Conservation (phyloP, 306 rosid genomes). For the Casuarina cunninghamiana region DNA sequence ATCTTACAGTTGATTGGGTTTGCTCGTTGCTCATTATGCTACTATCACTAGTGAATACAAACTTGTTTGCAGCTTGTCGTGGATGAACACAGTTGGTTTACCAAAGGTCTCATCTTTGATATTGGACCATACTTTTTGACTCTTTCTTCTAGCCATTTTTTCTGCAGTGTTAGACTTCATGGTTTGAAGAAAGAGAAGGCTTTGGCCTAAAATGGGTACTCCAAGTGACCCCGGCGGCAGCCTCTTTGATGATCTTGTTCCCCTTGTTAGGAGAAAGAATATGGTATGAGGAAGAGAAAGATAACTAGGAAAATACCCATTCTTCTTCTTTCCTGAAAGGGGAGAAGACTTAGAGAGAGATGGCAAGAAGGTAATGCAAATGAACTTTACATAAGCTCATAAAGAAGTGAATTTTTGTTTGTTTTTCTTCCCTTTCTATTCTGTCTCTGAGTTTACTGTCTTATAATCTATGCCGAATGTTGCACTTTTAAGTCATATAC, state of each 20-base stretch:
- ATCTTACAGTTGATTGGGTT: slow-evolving; percentile 26
- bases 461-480: too few relatives aligned
- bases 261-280: slow-evolving; percentile 40
- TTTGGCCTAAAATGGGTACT: slow-evolving; percentile 66
- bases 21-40: slow-evolving; percentile 27
- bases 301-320: slow-evolving; percentile 36
- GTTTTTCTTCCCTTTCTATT: too few relatives aligned
- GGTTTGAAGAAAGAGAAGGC: slow-evolving; percentile 52
- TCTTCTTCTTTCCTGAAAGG: not conserved
- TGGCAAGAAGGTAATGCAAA: not conserved
- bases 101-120: slow-evolving; percentile 51
- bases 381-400: too few relatives aligned
- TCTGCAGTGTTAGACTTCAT: slow-evolving; percentile 67
- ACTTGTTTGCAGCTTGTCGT: slow-evolving; percentile 46
- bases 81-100: slow-evolving; percentile 47
- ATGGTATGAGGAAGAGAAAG: slow-evolving; percentile 46
- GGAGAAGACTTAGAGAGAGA: not conserved
- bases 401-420: too few relatives aligned
- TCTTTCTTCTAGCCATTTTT: slow-evolving; percentile 50
- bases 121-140: slow-evolving; percentile 38
- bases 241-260: slow-evolving; percentile 39
- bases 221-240: slow-evolving; percentile 86
- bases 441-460: too few relatives aligned
- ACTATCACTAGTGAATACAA: slow-evolving; percentile 29
- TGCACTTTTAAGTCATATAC: too few relatives aligned